These are phyloP conservation scores for Curvularia eragrostidis DNA, from an alignment of 2,329 filamentous ascomycete species.

Conservation along the genomic window DNA sequence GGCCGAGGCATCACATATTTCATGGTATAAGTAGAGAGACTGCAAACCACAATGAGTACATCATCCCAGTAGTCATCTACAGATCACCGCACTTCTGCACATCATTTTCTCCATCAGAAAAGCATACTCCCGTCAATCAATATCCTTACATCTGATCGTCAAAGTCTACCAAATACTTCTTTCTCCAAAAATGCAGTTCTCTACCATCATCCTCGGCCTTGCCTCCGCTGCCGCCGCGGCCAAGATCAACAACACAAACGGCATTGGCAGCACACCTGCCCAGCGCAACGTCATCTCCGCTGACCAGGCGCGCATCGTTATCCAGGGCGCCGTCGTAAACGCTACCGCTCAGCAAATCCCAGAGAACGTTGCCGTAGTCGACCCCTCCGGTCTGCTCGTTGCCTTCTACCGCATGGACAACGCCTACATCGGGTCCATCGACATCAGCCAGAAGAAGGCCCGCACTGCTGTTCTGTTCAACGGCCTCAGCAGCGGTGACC, in stretches of 20 bases:
- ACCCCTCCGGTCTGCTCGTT: slow-evolving; percentile 37
- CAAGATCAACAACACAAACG: slow-evolving; percentile 32
- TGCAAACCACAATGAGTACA: background rate
- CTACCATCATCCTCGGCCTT: slow-evolving; percentile 8
- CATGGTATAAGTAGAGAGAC: slow-evolving; percentile 1
- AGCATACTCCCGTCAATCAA: background rate
- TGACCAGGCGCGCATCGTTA: slow-evolving; percentile 33
- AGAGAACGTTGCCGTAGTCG: slow-evolving; percentile 41
- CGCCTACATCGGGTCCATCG: slow-evolving; percentile 36
- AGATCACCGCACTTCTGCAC: background rate
- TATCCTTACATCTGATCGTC: background rate
- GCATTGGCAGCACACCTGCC: slow-evolving; percentile 29
- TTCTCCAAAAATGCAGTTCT: slow-evolving; percentile 5
- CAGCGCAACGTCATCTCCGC: slow-evolving; percentile 30
- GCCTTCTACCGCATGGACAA: slow-evolving; percentile 42
- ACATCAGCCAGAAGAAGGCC: slow-evolving; percentile 40
- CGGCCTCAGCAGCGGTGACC: slow-evolving; percentile 24
- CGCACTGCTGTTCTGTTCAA: slow-evolving; percentile 39
- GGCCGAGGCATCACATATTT: background rate
- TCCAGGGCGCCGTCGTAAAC: slow-evolving; percentile 29
- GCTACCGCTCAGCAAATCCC: slow-evolving; percentile 33
- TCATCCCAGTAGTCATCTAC: background rate
- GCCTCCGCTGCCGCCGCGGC: slow-evolving; percentile 9
- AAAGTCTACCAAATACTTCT: background rate
- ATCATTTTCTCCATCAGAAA: background rate